Evolutionary conservation across 495 filamentous ascomycete genomes (phyloP).

Genomic region (Cenococcum geophilum): DNA sequence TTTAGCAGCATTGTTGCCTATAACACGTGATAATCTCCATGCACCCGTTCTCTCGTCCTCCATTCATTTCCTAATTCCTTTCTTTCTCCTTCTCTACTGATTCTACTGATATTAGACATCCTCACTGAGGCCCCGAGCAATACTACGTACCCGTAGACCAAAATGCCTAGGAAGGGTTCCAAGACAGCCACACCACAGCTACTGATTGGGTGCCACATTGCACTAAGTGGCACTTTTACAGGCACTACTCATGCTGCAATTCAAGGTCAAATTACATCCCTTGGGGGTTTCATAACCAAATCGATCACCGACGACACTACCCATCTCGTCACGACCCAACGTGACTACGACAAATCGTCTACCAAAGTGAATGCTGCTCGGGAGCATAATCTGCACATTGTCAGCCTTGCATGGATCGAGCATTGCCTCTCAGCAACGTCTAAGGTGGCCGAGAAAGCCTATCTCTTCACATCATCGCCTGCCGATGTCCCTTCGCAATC

Average conservation of each 20-base stretch:
- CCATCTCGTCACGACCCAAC: constrained; percentile 53
- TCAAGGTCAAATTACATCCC: constrained; percentile 42
- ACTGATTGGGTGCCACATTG: constrained; percentile 37
- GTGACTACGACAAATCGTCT: constrained; percentile 46
- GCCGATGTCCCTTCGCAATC: background rate
- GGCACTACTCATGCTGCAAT: constrained; percentile 47
- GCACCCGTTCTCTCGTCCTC: too few species aligned
- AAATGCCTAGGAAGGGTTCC: too few species aligned
- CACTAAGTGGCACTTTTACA: constrained; percentile 56
- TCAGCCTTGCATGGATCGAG: constrained; percentile 58
- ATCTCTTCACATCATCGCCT: constrained; percentile 31
- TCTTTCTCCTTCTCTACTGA: too few species aligned
- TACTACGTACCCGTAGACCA: too few species aligned
- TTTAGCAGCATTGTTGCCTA: too few species aligned
- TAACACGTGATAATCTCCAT: too few species aligned
- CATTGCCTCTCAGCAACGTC: constrained; percentile 44
- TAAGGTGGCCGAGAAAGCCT: constrained; percentile 43
- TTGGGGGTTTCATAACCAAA: constrained; percentile 47
- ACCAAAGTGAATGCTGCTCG: constrained; percentile 30
- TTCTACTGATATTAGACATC: too few species aligned
- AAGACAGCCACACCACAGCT: background rate
- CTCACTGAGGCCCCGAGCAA: too few species aligned
- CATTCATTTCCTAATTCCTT: too few species aligned
- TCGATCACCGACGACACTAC: constrained; percentile 49
- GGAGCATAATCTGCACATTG: constrained; percentile 46